Conservation (phyloP, 805 yeast genomes). For the Metahyphopichia silvanorum region DNA sequence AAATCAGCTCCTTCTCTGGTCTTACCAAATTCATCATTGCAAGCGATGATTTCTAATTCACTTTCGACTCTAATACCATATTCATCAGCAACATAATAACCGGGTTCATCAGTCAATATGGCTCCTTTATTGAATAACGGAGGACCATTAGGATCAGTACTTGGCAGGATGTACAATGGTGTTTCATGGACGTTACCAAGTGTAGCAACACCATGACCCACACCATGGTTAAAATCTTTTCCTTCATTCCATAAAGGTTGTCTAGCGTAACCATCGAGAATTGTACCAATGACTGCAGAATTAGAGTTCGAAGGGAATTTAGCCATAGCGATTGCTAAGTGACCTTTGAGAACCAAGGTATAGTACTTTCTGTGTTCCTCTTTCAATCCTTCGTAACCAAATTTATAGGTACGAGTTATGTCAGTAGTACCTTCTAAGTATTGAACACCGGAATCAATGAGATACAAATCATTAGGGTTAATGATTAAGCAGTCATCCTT, state of each 20-base stretch:
- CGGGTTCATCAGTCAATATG: constrained; percentile 89
- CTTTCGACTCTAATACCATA: constrained; percentile 90
- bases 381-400: constrained; percentile 32
- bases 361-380: constrained; percentile 69
- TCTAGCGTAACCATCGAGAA: constrained; percentile 79
- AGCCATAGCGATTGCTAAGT: constrained; percentile 77
- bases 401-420: constrained; percentile 84
- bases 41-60: constrained; percentile 59
- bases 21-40: constrained; percentile 33
- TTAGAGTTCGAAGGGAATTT: constrained; percentile 66
- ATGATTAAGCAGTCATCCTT: constrained; percentile 55
- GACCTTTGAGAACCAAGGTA: constrained; percentile 88
- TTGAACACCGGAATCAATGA: constrained; percentile 91
- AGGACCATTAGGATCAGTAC: constrained; percentile 49
- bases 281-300: constrained; percentile 69
- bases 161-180: constrained; percentile 76
- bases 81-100: constrained; percentile 85
- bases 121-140: constrained; percentile 54
- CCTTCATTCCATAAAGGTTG: constrained; percentile 81
- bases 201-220: constrained; percentile 97
- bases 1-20: constrained; percentile 28
- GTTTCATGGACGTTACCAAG: constrained; percentile 92
- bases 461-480: constrained; percentile 63
- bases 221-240: constrained; percentile 86
- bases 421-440: constrained; percentile 94